Conservation (phyloP, 2,329 filamentous ascomycete genomes). For the Ophiocordyceps camponoti-leonardi region DNA sequence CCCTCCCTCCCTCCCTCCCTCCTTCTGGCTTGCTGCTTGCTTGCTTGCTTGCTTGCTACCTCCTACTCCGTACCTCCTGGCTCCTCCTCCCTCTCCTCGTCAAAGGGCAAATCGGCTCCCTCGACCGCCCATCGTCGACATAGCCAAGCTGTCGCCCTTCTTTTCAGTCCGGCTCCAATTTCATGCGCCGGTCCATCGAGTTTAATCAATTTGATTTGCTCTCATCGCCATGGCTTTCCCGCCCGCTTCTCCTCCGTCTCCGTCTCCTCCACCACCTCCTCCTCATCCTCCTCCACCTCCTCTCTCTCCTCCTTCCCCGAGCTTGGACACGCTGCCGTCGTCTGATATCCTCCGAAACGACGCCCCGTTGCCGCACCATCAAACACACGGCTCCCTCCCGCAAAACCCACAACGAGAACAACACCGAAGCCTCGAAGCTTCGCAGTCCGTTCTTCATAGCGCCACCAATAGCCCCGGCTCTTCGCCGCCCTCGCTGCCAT, state of each 20-base stretch:
- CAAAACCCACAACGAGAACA: slow-evolving; percentile 4
- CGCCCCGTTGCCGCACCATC: slow-evolving; percentile 2
- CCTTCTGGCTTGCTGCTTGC: too few species aligned
- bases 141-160: not conserved
- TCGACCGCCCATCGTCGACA: not conserved
- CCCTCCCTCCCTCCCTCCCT: too few species aligned
- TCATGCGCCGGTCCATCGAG: not conserved
- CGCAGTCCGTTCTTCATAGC: not conserved
- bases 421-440: not conserved
- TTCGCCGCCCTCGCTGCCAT: slow-evolving; percentile 4
- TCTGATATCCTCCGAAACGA: slow-evolving; percentile 11
- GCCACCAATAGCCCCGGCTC: not conserved
- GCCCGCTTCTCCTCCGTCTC: not conserved
- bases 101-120: not conserved
- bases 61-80: too few species aligned
- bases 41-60: not conserved
- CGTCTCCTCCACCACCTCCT: not conserved
- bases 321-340: slow-evolving; percentile 7
- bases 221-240: not conserved
- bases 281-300: not conserved
- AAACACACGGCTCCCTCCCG: slow-evolving; percentile 6
- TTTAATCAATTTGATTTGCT: not conserved
- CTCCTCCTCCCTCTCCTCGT: not conserved
- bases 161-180: not conserved
- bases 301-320: not conserved